Conservation (phyloP, 306 rosid genomes). For the Prinsepia uniflora region DNA sequence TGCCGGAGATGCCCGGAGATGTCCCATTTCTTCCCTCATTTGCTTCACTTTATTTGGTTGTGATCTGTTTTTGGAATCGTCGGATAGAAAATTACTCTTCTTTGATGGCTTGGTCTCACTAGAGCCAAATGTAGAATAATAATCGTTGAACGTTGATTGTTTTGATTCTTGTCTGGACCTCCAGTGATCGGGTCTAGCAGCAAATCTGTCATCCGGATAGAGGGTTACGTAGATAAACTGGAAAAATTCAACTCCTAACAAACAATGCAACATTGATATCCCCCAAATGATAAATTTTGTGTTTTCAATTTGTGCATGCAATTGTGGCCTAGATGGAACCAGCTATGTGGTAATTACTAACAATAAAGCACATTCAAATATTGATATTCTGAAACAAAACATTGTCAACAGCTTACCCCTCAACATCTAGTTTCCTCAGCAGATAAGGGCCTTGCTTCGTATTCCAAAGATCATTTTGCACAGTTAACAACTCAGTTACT, state of each 20-base stretch:
- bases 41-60: conserved; percentile 47
- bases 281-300: neutral
- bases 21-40: conserved; percentile 59
- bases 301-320: neutral
- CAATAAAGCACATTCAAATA: conserved; percentile 7
- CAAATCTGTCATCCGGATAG: conserved; percentile 53
- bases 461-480: conserved; percentile 67
- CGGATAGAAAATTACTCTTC: conserved; percentile 45
- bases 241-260: conserved; percentile 14
- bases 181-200: conserved; percentile 81
- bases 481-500: conserved; percentile 67
- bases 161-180: conserved; percentile 76
- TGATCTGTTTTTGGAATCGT: conserved; percentile 36
- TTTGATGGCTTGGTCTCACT: conserved; percentile 40
- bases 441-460: conserved; percentile 85
- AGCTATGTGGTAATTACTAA: neutral
- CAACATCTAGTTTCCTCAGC: conserved; percentile 73
- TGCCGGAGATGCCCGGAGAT: conserved; percentile 43
- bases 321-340: neutral
- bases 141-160: conserved; percentile 68
- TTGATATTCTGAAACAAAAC: conserved; percentile 23
- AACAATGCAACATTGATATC: conserved; percentile 7
- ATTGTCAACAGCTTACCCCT: conserved; percentile 49
- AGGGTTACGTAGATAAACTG: conserved; percentile 13
- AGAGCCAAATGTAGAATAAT: conserved; percentile 62